Conservation (phyloP, 2,329 filamentous ascomycete genomes). For the Fusarium secorum region DNA sequence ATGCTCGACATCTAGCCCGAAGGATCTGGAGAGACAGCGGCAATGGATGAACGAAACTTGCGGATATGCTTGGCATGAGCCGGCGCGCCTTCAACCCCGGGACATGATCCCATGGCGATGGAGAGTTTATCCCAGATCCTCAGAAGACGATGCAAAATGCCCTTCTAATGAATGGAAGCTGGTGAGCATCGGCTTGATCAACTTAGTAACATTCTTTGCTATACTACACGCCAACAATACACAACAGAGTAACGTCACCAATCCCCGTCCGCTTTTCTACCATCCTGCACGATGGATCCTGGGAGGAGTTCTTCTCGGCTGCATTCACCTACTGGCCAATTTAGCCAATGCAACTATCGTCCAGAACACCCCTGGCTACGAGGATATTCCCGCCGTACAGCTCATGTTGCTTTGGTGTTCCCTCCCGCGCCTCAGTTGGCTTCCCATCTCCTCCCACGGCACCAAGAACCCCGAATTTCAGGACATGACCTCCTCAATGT, state of each 20-base stretch:
- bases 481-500: neutral
- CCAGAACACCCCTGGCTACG: neutral
- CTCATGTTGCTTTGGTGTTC: constrained; percentile 13
- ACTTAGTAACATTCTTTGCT: neutral
- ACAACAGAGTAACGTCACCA: accelerated
- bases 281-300: neutral
- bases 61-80: constrained; percentile 1
- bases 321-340: neutral
- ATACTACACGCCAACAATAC: neutral
- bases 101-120: constrained; percentile 32
- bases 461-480: neutral
- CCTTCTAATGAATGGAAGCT: neutral
- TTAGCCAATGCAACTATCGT: neutral
- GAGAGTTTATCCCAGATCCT: neutral
- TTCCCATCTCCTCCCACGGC: neutral
- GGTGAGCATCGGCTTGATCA: constrained; percentile 1
- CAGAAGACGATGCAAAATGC: neutral
- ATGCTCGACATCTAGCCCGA: neutral
- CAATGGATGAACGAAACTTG: constrained; percentile 26
- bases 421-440: constrained; percentile 13
- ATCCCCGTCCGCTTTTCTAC: accelerated
- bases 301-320: neutral
- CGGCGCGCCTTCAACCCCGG: neutral
- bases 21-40: neutral
- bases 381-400: neutral